phyloP scores from a whole-genome alignment of 768 basidiomycete genomes.

The Astraeus odoratus region DNA sequence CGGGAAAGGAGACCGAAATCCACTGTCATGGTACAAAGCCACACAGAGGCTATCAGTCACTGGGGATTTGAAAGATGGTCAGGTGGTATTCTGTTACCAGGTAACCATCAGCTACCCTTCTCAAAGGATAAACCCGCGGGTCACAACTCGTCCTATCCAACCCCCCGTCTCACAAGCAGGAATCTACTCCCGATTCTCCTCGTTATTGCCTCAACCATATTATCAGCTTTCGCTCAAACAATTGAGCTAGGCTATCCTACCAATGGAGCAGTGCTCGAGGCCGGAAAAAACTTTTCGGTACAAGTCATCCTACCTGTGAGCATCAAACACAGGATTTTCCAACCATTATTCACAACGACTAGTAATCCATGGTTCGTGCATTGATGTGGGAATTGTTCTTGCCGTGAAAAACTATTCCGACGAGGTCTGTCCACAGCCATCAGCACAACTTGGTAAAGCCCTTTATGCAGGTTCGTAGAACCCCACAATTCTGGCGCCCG shows the following conservation, averaged over 20 bases:
- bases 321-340: neutral
- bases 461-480: constrained; percentile 8
- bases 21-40: too few relatives aligned
- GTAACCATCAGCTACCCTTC: too few relatives aligned
- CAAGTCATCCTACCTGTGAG: constrained; percentile 9
- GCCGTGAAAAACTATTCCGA: constrained; percentile 3
- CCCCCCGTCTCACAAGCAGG: constrained; percentile 3
- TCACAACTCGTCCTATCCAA: too few relatives aligned
- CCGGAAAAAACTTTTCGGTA: constrained; percentile 10
- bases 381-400: constrained; percentile 13
- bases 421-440: constrained; percentile 2
- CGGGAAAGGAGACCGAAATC: too few relatives aligned
- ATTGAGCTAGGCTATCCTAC: constrained; percentile 16
- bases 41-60: too few relatives aligned
- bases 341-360: neutral
- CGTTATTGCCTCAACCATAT: constrained; percentile 1
- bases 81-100: too few relatives aligned
- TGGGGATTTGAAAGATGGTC: too few relatives aligned
- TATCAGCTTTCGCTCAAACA: constrained; percentile 10
- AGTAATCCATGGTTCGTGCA: constrained; percentile 5
- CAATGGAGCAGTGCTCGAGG: constrained; percentile 13
- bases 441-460: constrained; percentile 6
- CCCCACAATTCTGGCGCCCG: neutral
- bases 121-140: too few relatives aligned
- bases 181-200: neutral